Evolutionary conservation across 1,139 yeast genomes (phyloP).

Genomic region (Diutina mesorugosa): DNA sequence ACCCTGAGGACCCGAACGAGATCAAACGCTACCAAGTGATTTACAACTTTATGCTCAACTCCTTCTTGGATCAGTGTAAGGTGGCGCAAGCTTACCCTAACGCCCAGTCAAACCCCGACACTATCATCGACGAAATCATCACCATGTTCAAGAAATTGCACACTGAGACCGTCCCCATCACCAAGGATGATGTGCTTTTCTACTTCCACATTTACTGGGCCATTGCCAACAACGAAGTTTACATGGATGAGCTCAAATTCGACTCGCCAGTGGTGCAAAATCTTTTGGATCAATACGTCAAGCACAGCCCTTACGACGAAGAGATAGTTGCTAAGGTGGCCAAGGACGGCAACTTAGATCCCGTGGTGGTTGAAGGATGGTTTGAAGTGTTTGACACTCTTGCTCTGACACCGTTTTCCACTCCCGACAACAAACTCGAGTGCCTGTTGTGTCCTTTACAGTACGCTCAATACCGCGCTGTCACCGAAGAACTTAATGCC

Average conservation of each 20-base stretch:
- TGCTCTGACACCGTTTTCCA: slow-evolving; percentile 15
- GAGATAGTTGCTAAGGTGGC: background rate
- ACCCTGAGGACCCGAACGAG: background rate
- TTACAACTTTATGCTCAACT: background rate
- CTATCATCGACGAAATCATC: background rate
- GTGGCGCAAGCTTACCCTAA: background rate
- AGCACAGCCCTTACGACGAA: background rate
- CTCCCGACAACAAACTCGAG: background rate
- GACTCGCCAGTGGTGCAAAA: background rate
- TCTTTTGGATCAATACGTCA: background rate
- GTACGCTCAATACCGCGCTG: background rate
- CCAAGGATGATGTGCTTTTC: background rate
- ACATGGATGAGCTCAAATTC: background rate
- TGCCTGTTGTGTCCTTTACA: background rate
- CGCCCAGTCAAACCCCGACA: background rate
- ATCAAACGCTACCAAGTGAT: background rate
- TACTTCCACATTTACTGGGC: background rate
- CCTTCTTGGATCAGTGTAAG: background rate
- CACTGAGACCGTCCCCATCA: background rate
- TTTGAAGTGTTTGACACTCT: slow-evolving; percentile 18
- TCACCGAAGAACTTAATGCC: background rate
- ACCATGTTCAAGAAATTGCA: background rate
- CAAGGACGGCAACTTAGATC: background rate
- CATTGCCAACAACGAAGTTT: background rate
- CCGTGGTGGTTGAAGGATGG: slow-evolving; percentile 15